These are phyloP conservation scores for Trypanosoma cruzi DNA, from an alignment of 208 protist genomes.

Conservation along the genomic window DNA sequence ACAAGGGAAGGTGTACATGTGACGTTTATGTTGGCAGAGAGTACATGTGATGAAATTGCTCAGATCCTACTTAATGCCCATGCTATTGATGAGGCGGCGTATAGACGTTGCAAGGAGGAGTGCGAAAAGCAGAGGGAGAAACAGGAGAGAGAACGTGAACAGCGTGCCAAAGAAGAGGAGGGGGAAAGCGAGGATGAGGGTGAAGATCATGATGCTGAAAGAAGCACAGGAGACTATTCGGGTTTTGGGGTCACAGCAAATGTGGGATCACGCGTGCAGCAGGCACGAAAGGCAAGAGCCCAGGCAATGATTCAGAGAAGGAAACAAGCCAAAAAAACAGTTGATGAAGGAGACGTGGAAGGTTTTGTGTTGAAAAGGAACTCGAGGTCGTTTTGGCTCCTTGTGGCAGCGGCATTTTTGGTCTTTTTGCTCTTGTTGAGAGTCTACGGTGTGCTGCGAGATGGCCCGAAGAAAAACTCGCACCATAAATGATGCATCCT, in stretches of 20 bases:
- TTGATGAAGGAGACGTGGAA: neutral
- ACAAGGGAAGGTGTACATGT: conserved; percentile 25
- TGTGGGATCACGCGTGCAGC: conserved; percentile 42
- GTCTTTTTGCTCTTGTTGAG: neutral
- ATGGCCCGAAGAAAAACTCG: neutral
- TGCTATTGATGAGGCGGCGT: conserved; percentile 12
- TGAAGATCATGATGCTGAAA: conserved; percentile 6
- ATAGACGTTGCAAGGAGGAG: conserved; percentile 1
- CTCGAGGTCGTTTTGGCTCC: conserved; percentile 1
- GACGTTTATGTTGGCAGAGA: conserved; percentile 23
- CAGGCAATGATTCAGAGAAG: conserved; percentile 16
- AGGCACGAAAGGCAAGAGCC: conserved; percentile 48
- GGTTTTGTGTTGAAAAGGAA: neutral
- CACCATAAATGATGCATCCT: neutral
- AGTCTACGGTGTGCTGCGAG: neutral
- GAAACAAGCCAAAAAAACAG: neutral
- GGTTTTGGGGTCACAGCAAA: conserved; percentile 15
- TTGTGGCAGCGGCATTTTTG: conserved; percentile 4
- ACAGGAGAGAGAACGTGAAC: neutral
- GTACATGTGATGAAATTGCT: conserved; percentile 26
- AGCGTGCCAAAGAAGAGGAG: conserved; percentile 4
- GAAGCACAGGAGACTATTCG: conserved; percentile 20
- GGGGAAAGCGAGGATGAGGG: conserved; percentile 10
- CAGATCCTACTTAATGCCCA: conserved; percentile 14
- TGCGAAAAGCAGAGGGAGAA: neutral